These are phyloP conservation scores for Calonectria ilicicola DNA, from an alignment of 2,329 filamentous ascomycete species.

Conservation along the genomic window DNA sequence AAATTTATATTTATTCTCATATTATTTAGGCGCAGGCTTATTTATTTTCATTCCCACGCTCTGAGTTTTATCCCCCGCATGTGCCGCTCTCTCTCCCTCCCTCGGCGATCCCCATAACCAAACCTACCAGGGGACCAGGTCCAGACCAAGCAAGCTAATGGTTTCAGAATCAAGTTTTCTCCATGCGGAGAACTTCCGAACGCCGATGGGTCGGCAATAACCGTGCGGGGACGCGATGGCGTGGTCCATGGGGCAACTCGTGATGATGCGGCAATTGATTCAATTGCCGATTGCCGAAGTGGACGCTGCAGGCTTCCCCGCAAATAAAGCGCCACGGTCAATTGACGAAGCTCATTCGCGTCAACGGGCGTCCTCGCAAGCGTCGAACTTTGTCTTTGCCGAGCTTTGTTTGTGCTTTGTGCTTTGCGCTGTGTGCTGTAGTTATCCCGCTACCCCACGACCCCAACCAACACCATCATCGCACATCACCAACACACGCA, in stretches of 20 bases:
- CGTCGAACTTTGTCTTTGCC: not conserved
- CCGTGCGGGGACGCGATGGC: not conserved
- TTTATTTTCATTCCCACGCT: too few relatives aligned
- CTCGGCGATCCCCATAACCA: not conserved
- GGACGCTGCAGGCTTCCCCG: not conserved
- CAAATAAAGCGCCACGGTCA: not conserved
- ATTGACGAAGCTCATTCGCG: not conserved
- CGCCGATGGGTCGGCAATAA: not conserved
- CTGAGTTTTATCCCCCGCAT: too few relatives aligned
- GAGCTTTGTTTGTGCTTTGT: too few relatives aligned
- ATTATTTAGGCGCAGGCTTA: too few relatives aligned
- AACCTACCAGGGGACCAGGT: not conserved
- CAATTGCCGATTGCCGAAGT: conserved; percentile 13
- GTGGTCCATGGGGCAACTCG: not conserved
- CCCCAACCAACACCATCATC: not conserved
- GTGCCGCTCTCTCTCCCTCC: not conserved
- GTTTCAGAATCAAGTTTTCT: not conserved
- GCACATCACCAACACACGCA: not conserved
- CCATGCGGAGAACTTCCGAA: conserved; percentile 4
- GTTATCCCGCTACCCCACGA: too few relatives aligned
- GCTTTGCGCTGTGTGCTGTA: too few relatives aligned
- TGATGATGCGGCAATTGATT: conserved; percentile 1
- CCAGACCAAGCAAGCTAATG: not conserved
- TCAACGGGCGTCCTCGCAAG: not conserved
- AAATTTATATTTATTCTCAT: too few relatives aligned